Evolutionary conservation across 1,284 basidiomycete species (phyloP), one percentile per base, ranked within the genome.

Genomic region (Trichosporon coremiiforme): DNA sequence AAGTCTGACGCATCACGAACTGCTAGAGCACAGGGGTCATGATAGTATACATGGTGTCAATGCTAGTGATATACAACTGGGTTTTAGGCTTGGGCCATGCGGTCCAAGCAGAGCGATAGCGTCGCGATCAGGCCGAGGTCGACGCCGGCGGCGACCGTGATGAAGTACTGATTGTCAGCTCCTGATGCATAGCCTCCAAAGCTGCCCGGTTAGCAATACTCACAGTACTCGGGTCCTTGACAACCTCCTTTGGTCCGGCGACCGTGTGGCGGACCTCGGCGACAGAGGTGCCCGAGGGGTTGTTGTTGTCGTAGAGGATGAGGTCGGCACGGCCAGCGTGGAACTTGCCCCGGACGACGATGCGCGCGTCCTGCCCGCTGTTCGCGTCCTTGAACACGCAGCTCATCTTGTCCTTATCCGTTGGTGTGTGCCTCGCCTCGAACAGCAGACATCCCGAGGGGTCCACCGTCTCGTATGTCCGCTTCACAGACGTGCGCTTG

Each of bases 71-170:
- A 29, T 29, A 33, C 55, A 33, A 33, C 17, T 25, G 8, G 9
- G 31, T 62, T 25, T 25, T 20, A 62, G 17, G n/a, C 57, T 29
- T 62, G 29, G 15, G 57, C 20, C 57, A 62, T 62, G 31, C 57
- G 57, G 57, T 62, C 57, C 7, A 62, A 62, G 57, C 57, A 62
- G 29, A 62, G 57, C 57, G 57, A 31, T 7, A 33, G 17, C 57
- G 57, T 62, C 57, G 57, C 57, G 57, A 62, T 62, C 57, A 62
- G 57, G 33, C 57, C 57, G 5, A 62, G 57, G 57, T 62, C 57
- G 57, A 62, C 57, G 57, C 57, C 57, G 57, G 57, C 57, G 57
- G 57, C 57, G 57, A 62, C 57, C 57, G 57, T 62, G 57, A 62
- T 62, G 31, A 62, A 62, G 57, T 62, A 62, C 57, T 62, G 33